Conservation (phyloP, 345 rosid genomes). For the Eucalyptus grandis region DNA sequence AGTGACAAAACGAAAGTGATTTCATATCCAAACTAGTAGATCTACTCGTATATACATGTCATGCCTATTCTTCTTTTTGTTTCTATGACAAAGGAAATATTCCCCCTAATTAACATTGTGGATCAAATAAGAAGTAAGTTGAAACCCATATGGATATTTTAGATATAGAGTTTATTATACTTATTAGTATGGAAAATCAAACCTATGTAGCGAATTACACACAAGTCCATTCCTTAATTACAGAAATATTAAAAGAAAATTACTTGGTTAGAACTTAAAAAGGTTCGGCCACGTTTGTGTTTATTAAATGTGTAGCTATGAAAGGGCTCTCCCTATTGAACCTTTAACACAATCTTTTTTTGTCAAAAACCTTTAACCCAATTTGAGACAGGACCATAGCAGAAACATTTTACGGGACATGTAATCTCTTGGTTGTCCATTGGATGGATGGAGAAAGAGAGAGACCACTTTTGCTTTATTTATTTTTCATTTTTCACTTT, state of each 20-base stretch:
- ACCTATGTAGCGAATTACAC: neutral
- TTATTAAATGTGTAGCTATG: neutral
- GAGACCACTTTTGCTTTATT: neutral
- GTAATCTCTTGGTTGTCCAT: neutral
- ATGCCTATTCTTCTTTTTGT: neutral
- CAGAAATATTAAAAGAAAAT: neutral
- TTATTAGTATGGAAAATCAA: neutral
- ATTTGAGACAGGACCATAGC: neutral
- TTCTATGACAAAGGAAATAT: neutral
- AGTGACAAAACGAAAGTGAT: neutral
- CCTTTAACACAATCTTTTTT: neutral
- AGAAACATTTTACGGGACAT: neutral
- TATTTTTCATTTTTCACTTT: neutral
- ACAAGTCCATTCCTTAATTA: neutral
- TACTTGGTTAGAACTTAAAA: neutral
- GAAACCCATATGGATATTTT: neutral
- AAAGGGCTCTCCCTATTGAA: neutral
- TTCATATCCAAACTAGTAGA: neutral
- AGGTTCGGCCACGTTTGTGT: neutral
- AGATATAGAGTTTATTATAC: neutral
- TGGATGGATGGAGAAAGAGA: neutral
- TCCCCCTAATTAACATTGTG: neutral
- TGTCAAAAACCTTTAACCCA: neutral
- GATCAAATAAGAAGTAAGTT: neutral
- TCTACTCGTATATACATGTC: neutral